These are phyloP conservation scores for Chaetomium cochliodes DNA, from an alignment of 495 filamentous ascomycete species.

Conservation along the genomic window DNA sequence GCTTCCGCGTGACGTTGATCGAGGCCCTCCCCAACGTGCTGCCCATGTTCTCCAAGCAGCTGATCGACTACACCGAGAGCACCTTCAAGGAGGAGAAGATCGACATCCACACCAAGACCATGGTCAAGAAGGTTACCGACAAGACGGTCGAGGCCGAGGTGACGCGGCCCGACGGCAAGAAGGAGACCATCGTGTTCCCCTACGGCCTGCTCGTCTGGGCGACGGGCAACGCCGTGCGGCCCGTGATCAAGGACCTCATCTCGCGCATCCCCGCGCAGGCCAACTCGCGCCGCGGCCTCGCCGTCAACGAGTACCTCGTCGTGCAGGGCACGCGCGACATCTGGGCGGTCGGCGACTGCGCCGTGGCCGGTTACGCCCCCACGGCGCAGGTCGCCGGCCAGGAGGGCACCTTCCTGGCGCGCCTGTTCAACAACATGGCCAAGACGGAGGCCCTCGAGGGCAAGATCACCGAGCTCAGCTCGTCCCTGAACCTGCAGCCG, in stretches of 20 bases:
- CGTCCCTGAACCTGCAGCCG: slow-evolving; percentile 50
- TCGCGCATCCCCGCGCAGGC: slow-evolving; percentile 88
- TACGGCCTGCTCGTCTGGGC: slow-evolving; percentile 98
- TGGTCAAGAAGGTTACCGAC: slow-evolving; percentile 96
- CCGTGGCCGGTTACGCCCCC: slow-evolving; percentile 93
- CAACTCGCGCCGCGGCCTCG: slow-evolving; percentile 89
- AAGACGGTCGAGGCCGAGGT: slow-evolving; percentile 91
- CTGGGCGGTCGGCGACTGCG: slow-evolving; percentile 82
- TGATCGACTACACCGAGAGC: slow-evolving; percentile 98
- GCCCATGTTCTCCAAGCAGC: slow-evolving; percentile 97
- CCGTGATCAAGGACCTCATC: slow-evolving; percentile 87
- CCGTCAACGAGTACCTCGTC: slow-evolving; percentile 97
- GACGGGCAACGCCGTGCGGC: slow-evolving; percentile 91
- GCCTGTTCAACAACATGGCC: slow-evolving; percentile 97
- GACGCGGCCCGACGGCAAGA: slow-evolving; percentile 80
- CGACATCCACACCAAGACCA: slow-evolving; percentile 93
- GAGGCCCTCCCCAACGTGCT: slow-evolving; percentile 98
- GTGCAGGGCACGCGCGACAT: slow-evolving; percentile 95
- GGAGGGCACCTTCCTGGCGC: slow-evolving; percentile 92
- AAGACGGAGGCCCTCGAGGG: slow-evolving; percentile 78
- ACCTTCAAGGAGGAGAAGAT: slow-evolving; percentile 99
- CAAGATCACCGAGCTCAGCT: slow-evolving; percentile 62
- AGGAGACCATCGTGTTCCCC: slow-evolving; percentile 75
- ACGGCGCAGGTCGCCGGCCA: slow-evolving; percentile 96
- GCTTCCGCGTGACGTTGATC: slow-evolving; percentile 95